Conservation (phyloP, 495 filamentous ascomycete species). For the Bathelium albidoporum region DNA sequence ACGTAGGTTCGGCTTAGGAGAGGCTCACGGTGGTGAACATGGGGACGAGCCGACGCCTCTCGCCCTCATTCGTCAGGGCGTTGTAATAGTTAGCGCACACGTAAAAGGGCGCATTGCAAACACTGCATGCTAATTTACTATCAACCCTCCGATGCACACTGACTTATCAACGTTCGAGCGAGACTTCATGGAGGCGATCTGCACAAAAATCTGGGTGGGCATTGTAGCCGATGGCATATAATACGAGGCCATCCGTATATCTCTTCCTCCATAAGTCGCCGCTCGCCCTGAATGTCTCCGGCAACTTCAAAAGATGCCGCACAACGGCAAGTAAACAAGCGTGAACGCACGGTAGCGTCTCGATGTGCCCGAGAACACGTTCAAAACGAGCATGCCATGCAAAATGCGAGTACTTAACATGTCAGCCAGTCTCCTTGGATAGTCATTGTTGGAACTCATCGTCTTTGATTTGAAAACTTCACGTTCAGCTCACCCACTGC, state of each 20-base stretch:
- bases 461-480: no score
- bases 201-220: no score
- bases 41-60: not conserved
- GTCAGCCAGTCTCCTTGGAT: no score
- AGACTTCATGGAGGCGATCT: not conserved
- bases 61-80: not conserved
- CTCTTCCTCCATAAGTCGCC: not conserved
- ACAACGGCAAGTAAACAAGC: not conserved
- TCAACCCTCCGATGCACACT: not conserved
- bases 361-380: not conserved
- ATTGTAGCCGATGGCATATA: no score
- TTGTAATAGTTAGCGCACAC: not conserved
- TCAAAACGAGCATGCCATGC: not conserved
- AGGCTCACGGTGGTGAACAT: not conserved
- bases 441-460: no score
- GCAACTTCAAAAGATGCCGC: not conserved
- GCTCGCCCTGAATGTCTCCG: not conserved
- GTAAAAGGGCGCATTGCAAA: not conserved
- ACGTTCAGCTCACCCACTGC: no score
- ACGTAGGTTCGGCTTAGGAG: not conserved
- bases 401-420: not conserved
- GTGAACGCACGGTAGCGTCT: not conserved
- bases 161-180: not conserved
- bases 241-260: not conserved
- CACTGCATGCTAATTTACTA: not conserved